Conservation (phyloP, 805 yeast species). For the Lipomyces chichibuensis region DNA sequence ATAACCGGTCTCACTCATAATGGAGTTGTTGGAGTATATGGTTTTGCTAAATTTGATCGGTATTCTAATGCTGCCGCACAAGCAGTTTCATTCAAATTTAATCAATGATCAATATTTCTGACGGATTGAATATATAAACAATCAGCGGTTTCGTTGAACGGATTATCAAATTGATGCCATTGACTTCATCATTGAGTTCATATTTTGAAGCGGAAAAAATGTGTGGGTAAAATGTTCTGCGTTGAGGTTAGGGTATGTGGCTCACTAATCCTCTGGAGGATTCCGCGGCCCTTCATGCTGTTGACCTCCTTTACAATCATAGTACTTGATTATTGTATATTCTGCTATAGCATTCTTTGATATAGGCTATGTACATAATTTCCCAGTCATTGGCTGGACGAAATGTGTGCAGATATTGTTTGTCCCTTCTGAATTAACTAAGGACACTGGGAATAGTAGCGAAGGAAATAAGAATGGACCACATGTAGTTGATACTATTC, state of each 20-base stretch:
- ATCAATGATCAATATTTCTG: neutral
- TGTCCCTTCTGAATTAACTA: too few species aligned
- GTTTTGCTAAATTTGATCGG: neutral
- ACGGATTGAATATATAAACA: neutral
- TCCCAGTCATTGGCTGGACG: too few species aligned
- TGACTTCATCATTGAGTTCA: neutral
- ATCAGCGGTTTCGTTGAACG: neutral
- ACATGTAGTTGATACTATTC: too few species aligned
- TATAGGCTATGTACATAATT: too few species aligned
- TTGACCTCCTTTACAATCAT: too few species aligned
- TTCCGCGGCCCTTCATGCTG: neutral
- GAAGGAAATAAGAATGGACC: too few species aligned
- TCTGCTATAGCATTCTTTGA: too few species aligned
- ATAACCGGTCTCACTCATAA: constrained; percentile 33
- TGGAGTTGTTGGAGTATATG: neutral
- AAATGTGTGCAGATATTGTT: too few species aligned
- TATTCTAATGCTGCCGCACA: neutral
- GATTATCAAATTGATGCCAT: neutral
- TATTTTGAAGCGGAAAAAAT: neutral
- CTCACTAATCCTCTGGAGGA: neutral
- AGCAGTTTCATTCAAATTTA: neutral
- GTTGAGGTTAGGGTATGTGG: neutral
- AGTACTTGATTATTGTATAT: too few species aligned
- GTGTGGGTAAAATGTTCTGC: neutral
- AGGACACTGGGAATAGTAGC: too few species aligned